Evolutionary conservation across 495 filamentous ascomycete genomes (phyloP).

Genomic region (Trichoderma virens): DNA sequence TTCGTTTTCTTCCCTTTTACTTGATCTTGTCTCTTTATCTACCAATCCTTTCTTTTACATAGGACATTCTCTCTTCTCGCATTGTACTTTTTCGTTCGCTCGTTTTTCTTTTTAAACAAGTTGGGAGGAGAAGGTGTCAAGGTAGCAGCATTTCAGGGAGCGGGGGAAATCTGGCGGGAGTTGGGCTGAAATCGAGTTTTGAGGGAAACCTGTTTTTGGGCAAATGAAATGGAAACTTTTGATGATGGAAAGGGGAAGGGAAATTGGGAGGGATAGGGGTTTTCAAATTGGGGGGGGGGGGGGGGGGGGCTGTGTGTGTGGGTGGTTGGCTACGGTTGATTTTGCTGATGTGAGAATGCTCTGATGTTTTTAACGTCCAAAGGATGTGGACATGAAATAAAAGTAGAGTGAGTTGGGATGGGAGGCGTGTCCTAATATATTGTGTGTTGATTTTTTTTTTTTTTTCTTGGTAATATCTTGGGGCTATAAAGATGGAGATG

Average conservation of each 20-base stretch:
- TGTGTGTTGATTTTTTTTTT: background rate
- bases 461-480: background rate
- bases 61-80: constrained; percentile 17
- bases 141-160: constrained; percentile 4
- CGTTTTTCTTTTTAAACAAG: constrained; percentile 27
- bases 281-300: background rate
- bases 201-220: background rate
- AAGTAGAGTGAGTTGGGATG: background rate
- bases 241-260: background rate
- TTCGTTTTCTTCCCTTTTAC: constrained; percentile 23
- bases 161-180: background rate
- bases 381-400: constrained; percentile 2
- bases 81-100: constrained; percentile 26
- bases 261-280: background rate
- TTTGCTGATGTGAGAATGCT: constrained; percentile 4
- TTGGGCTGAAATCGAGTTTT: background rate
- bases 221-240: background rate
- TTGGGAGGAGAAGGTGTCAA: background rate
- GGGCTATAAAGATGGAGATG: background rate
- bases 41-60: constrained; percentile 13
- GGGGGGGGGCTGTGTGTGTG: too few relatives aligned
- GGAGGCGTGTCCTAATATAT: background rate
- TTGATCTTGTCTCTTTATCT: constrained; percentile 15
- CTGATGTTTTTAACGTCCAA: background rate
- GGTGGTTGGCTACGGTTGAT: constrained; percentile 4